Percentiles rank a stretch among this genome's conserved stretches.
phyloP scores from a whole-genome alignment of 2,329 filamentous ascomycete genomes.

The Sclerotinia subarctica region DNA sequence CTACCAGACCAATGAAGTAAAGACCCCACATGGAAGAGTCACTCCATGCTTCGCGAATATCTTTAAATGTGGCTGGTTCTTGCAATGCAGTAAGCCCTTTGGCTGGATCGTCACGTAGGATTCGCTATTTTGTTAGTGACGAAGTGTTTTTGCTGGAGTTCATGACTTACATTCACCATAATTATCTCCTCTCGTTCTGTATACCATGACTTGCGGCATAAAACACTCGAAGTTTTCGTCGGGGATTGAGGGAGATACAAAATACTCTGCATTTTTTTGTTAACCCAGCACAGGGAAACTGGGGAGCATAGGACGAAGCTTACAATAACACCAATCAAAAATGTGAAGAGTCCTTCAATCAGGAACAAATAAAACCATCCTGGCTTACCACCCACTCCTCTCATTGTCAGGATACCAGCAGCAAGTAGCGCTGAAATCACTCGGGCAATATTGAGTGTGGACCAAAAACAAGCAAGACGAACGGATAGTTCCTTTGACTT shows the following conservation, averaged over 20 bases:
- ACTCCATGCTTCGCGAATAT: constrained; percentile 47
- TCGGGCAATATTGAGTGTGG: constrained; percentile 48
- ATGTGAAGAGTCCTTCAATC: constrained; percentile 34
- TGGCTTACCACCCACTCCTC: constrained; percentile 49
- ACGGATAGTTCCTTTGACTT: constrained; percentile 62
- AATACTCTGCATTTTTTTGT: neutral
- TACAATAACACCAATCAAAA: constrained; percentile 24
- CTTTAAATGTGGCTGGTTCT: constrained; percentile 45
- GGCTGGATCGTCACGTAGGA: constrained; percentile 52
- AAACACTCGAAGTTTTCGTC: neutral
- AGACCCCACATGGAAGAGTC: constrained; percentile 55
- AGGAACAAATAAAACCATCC: constrained; percentile 59
- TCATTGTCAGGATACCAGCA: constrained; percentile 53
- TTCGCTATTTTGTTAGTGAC: constrained; percentile 41
- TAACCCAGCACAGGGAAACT: neutral
- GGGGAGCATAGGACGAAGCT: neutral
- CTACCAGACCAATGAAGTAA: constrained; percentile 42
- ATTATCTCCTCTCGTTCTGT: constrained; percentile 58
- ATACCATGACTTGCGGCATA: constrained; percentile 47
- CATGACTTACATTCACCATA: constrained; percentile 49
- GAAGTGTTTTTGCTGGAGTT: neutral
- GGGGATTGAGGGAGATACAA: constrained; percentile 13
- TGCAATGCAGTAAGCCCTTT: constrained; percentile 50
- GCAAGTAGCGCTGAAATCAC: constrained; percentile 55
- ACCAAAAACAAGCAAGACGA: constrained; percentile 67